These are phyloP conservation scores for Umbelopsis sp. DNA, from an alignment of 371 early-diverging fungal species.

Conservation along the genomic window DNA sequence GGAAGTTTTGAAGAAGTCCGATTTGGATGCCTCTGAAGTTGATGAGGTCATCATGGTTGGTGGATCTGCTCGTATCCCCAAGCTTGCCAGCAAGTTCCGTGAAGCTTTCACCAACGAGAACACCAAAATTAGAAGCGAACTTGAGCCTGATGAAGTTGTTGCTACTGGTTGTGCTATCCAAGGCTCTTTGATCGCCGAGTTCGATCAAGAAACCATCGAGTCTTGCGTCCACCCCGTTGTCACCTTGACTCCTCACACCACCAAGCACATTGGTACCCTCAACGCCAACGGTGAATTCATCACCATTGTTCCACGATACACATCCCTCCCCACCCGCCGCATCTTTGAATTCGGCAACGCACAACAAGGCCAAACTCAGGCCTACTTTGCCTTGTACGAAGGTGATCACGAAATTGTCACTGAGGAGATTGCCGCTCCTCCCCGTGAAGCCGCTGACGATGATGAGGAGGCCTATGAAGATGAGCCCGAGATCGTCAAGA, in stretches of 20 bases:
- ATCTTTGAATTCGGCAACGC: conserved; percentile 72
- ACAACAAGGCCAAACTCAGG: conserved; percentile 71
- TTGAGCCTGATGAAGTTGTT: conserved; percentile 95
- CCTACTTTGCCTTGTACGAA: conserved; percentile 84
- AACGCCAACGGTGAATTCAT: conserved; percentile 74
- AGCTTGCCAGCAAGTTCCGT: conserved; percentile 85
- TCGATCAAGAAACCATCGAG: conserved; percentile 58
- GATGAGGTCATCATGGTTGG: conserved; percentile 95
- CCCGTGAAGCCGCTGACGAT: conserved; percentile 49
- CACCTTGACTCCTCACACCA: conserved; percentile 69
- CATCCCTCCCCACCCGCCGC: conserved; percentile 86
- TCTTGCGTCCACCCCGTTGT: conserved; percentile 63
- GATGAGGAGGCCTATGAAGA: conserved; percentile 58
- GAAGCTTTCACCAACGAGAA: conserved; percentile 84
- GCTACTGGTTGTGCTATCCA: conserved; percentile 99
- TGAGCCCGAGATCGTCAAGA: conserved; percentile 54
- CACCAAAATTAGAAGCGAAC: conserved; percentile 74
- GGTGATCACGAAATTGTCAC: conserved; percentile 68
- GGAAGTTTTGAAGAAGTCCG: conserved; percentile 72
- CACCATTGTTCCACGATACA: conserved; percentile 78
- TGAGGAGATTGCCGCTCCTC: conserved; percentile 52
- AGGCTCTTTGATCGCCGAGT: conserved; percentile 71
- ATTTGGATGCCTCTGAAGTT: conserved; percentile 70
- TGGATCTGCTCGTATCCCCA: conserved; percentile 98
- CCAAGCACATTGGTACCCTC: conserved; percentile 80